phyloP scores from a whole-genome alignment of 805 yeast genomes.

The Saturnispora halmiae region DNA sequence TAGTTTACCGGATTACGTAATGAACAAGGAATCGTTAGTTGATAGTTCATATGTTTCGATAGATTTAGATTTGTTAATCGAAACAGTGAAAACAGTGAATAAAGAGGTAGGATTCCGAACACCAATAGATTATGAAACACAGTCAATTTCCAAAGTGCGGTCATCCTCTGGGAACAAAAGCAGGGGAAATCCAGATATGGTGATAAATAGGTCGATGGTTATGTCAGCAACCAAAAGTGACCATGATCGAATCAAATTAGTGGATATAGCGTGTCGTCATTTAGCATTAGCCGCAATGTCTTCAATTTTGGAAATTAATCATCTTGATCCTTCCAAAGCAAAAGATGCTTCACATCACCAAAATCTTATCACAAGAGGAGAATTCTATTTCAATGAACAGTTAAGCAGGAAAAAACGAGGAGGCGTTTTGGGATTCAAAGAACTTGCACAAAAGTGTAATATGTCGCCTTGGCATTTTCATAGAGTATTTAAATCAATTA shows the following conservation, averaged over 20 bases:
- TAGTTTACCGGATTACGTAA: constrained; percentile 41
- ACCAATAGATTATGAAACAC: constrained; percentile 29
- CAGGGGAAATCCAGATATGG: no score
- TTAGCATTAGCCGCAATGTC: constrained; percentile 64
- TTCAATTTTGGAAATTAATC: constrained; percentile 14
- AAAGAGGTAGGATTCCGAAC: constrained; percentile 47
- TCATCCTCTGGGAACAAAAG: no score
- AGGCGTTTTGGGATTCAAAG: constrained; percentile 76
- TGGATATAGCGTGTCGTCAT: constrained; percentile 74
- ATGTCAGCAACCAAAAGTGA: not conserved
- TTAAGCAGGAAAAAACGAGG: constrained; percentile 46
- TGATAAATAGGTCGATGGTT: not conserved
- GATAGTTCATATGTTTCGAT: constrained; percentile 31
- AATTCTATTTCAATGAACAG: constrained; percentile 9
- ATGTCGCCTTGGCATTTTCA: constrained; percentile 91
- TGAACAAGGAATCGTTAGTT: constrained; percentile 15
- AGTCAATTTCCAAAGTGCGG: not conserved
- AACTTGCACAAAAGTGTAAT: constrained; percentile 74
- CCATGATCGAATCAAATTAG: constrained; percentile 37
- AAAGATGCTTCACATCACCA: constrained; percentile 13
- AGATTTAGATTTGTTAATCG: constrained; percentile 36
- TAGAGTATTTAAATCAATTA: constrained; percentile 76
- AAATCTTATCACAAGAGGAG: constrained; percentile 4
- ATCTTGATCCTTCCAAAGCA: constrained; percentile 10
- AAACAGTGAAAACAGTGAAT: constrained; percentile 49